Base-by-base conservation (phyloP, 2,329 filamentous ascomycete species). In the Verticillium zaregamsianum region DNA sequence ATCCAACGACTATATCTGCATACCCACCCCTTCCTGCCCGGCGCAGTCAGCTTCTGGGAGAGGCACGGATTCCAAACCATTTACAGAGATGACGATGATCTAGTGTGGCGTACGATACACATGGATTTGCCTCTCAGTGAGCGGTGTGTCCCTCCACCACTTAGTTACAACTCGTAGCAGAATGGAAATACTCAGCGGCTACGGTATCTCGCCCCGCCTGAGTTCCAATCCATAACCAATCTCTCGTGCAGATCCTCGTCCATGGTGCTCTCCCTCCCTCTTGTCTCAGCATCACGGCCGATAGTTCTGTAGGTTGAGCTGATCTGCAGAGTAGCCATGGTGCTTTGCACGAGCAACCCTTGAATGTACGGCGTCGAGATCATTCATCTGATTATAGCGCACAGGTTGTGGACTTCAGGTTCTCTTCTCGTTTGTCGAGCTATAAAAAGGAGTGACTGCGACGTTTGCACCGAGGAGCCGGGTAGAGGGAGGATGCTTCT, bases 41-140 rank as follows among this genome's bases (percentile, higher is more conserved):
- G 69, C 1, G 70, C 70, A 1, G 63, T 69, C 2, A 39, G 28
- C 0, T 72, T 72, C 12, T 72, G 70, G 70, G 61, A 71, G 33
- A 57, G 61, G 1, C 66, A 70, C 17, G 66, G 67, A 0, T 72
- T 72, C 40, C 57, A 52, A 1, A 9, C 67, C 0, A 56, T 70
- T 6, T 7, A 59, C 0, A 61, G 68, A 1, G 70, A 72, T 2
- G 61, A 71, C 1, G 70, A 72, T 15, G 63, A 65, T 1, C 9
- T 11, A 23, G 49, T 70, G 0, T 72, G 69, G 70, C 65, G 61
- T n/a, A 72, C 70, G 1, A 72, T 66, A 17, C 70, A 72, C 32
- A 71, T 72, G 70, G 63, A 32, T 11, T n/a, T 55, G 23, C 23
- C 23, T 14, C 23, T 58, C 7, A 3, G 2, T 9, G n/a, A 4